Evolutionary conservation across 352 stramenopile species (phyloP).

Genomic region (Globisporangium yorkense): DNA sequence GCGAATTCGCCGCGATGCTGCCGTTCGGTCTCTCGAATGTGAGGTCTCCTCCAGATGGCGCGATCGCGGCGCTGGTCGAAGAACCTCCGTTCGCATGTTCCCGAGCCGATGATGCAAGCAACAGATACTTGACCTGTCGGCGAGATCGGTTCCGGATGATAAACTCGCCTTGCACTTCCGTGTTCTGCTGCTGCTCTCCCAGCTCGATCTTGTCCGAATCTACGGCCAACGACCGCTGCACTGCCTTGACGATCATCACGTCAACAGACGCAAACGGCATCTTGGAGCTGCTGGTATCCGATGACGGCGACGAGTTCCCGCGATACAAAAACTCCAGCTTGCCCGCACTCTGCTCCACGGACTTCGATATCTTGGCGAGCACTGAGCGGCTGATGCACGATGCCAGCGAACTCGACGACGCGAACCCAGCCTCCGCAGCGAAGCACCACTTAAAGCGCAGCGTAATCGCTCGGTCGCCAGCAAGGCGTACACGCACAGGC

Average conservation of each 20-base stretch:
- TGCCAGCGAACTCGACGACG: conserved; percentile 48
- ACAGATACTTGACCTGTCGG: conserved; percentile 64
- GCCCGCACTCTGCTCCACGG: conserved; percentile 43
- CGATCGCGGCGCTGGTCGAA: not conserved
- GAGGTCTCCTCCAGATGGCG: conserved; percentile 45
- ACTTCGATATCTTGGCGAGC: conserved; percentile 53
- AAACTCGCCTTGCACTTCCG: conserved; percentile 49
- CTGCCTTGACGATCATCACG: conserved; percentile 61
- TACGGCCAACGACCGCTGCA: conserved; percentile 60
- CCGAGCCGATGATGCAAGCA: conserved; percentile 42
- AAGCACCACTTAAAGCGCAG: conserved; percentile 70
- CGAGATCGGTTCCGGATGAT: conserved; percentile 65
- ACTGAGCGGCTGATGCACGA: conserved; percentile 66
- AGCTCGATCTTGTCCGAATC: conserved; percentile 69
- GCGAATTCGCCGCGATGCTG: conserved; percentile 47
- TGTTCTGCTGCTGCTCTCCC: conserved; percentile 69
- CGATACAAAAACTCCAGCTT: conserved; percentile 44
- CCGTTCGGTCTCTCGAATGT: conserved; percentile 72
- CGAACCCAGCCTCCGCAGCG: conserved; percentile 52
- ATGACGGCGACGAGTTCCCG: conserved; percentile 10
- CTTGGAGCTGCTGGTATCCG: conserved; percentile 7
- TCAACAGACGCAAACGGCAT: conserved; percentile 27
- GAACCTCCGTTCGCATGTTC: conserved; percentile 19
- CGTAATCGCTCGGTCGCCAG: conserved; percentile 22
- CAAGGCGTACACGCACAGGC: conserved; percentile 36